Base-by-base conservation (phyloP, 257 asterid genomes). In the Solanum paucissectum region DNA sequence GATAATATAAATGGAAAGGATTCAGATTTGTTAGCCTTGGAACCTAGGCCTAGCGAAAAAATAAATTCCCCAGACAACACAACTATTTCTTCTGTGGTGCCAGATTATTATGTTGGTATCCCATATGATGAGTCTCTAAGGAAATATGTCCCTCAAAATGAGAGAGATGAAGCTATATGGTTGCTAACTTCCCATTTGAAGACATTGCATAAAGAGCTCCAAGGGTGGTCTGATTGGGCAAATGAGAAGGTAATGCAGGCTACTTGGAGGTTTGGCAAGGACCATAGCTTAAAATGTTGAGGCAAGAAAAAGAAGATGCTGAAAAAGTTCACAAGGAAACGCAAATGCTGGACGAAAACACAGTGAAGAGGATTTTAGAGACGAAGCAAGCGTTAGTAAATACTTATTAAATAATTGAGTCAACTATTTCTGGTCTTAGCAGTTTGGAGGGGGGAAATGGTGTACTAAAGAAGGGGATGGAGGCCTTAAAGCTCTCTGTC, bases 231-330 rank as follows among this genome's bases (percentile, higher is more conserved):
- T 12, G 92, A 92, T 29, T 97, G 98, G 97, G 94, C 95, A 3
- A 93, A 89, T 10, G 93, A 93, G 90, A 95, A 95, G 92, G 91
- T 97, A 62, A 93, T 91, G 96, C 94, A 94, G 88, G 95, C 94
- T 62, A 92, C 98, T 76, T 87, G 89, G 64, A 93, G 89, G 90
- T 96, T 95, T 21, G 88, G 91, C 32, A 93, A 94, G 91, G 94
- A 94, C 81, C 88, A 90, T 91, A 94, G 90, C 73, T 95, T 94
- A 94, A 91, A 92, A 90, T 87, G 87, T 84, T 95, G 94, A 95
- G 92, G 91, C 94, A 93, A 73, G 98, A 94, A 90, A 95, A 90
- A 77, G 97, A 91, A 85, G 98, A 93, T 85, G 83, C 86, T 1
- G 96, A 94, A 46, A 94, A 88, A 60, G 82, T 90, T 86, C 92